phyloP scores from a whole-genome alignment of 768 basidiomycete species.

The Baorangia bicolor region DNA sequence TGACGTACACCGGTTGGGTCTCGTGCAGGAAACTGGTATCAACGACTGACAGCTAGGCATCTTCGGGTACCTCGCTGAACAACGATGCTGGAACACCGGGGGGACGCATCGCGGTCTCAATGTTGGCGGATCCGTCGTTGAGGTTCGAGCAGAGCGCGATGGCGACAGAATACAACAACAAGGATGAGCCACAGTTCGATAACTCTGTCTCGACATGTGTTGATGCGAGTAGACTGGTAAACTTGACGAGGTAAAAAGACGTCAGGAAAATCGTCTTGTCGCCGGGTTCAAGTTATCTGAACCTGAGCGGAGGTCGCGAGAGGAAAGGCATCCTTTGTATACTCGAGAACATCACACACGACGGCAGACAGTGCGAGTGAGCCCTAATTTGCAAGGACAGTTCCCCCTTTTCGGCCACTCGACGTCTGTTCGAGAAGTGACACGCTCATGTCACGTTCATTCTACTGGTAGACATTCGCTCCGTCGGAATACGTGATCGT shows the following conservation, averaged over 20 bases:
- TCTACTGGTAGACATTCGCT: too few relatives aligned
- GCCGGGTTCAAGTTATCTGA: constrained; percentile 55
- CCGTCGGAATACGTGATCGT: too few relatives aligned
- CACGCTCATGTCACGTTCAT: too few relatives aligned
- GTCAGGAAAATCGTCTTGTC: constrained; percentile 35
- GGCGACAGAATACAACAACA: constrained; percentile 42
- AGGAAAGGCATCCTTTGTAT: constrained; percentile 49
- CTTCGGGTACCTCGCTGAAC: constrained; percentile 20
- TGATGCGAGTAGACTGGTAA: neutral
- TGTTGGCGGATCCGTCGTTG: constrained; percentile 81
- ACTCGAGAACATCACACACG: constrained; percentile 45
- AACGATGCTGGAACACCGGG: constrained; percentile 53
- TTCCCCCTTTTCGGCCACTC: too few relatives aligned
- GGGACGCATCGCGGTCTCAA: constrained; percentile 71
- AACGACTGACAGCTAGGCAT: constrained; percentile 44
- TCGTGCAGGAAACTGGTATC: constrained; percentile 93
- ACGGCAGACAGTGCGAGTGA: constrained; percentile 61
- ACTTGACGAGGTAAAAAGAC: neutral
- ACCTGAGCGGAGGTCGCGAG: constrained; percentile 67
- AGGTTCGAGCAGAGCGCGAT: constrained; percentile 90
- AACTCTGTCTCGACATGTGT: neutral
- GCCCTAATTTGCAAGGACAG: too few relatives aligned
- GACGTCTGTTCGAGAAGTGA: too few relatives aligned
- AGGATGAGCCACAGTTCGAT: neutral
- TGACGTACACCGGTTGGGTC: constrained; percentile 93